Conservation (phyloP, 2,329 filamentous ascomycete species). For the Fusarium nanum region DNA sequence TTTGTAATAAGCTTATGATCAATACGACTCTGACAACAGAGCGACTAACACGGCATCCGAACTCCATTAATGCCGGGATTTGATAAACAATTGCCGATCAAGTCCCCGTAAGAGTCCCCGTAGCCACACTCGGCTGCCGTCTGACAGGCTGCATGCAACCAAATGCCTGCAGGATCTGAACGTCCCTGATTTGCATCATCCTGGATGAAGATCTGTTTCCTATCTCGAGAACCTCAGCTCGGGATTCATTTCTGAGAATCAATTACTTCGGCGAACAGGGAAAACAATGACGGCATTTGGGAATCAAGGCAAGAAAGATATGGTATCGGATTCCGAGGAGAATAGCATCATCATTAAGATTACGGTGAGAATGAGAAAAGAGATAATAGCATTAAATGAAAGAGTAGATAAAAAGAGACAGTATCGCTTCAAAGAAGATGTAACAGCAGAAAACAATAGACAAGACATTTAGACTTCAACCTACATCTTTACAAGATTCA, state of each 20-base stretch:
- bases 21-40: neutral
- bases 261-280: neutral
- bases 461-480: slow-evolving; percentile 27
- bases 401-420: slow-evolving; percentile 19
- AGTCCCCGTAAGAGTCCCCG: slow-evolving; percentile 21
- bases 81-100: neutral
- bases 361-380: neutral
- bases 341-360: neutral
- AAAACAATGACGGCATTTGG: slow-evolving; percentile 1
- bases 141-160: neutral
- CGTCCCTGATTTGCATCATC: neutral
- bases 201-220: neutral
- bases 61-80: neutral
- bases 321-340: slow-evolving; percentile 19
- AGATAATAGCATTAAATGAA: neutral
- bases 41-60: slow-evolving; percentile 13
- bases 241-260: neutral
- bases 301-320: neutral
- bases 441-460: neutral
- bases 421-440: neutral
- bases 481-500: slow-evolving; percentile 31
- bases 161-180: neutral
- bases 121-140: slow-evolving; percentile 22
- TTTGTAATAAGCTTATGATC: slow-evolving; percentile 2
- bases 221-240: slow-evolving; percentile 16